Conservation (phyloP, 345 rosid species). For the Turritis glabra region DNA sequence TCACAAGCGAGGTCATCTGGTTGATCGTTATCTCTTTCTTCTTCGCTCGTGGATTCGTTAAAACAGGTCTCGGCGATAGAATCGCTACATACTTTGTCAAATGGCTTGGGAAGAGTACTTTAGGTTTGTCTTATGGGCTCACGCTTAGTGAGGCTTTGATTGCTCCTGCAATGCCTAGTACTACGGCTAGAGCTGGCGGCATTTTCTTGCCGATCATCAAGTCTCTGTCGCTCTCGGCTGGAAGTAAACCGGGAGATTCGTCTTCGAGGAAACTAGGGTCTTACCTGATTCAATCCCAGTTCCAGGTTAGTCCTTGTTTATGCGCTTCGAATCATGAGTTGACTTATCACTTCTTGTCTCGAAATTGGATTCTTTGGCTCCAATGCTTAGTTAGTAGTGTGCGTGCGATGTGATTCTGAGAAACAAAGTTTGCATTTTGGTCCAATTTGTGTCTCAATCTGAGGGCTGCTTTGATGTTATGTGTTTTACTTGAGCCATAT, state of each 20-base stretch:
- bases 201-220: constrained; percentile 91
- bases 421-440: not conserved
- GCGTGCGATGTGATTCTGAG: not conserved
- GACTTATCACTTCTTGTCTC: not conserved
- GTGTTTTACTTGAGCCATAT: not conserved
- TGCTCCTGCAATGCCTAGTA: constrained; percentile 97
- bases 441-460: not conserved
- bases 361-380: not conserved
- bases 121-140: constrained; percentile 90
- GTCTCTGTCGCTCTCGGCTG: constrained; percentile 76
- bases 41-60: constrained; percentile 96
- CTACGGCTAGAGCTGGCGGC: constrained; percentile 96
- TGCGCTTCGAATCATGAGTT: not conserved
- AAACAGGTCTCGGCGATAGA: constrained; percentile 90
- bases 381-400: not conserved
- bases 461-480: not conserved
- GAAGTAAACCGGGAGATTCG: constrained; percentile 75
- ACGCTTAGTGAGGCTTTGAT: constrained; percentile 86
- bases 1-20: constrained; percentile 94
- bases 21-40: constrained; percentile 95
- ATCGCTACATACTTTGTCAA: constrained; percentile 95
- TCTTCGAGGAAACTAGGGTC: constrained; percentile 80
- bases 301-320: constrained; percentile 57
- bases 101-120: constrained; percentile 88
- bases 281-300: constrained; percentile 76